A percentile compares a stretch with the other conserved stretches of the same genome.
phyloP scores from a whole-genome alignment of 202 grass and related monocot genomes.

The Elaeis oleifera region DNA sequence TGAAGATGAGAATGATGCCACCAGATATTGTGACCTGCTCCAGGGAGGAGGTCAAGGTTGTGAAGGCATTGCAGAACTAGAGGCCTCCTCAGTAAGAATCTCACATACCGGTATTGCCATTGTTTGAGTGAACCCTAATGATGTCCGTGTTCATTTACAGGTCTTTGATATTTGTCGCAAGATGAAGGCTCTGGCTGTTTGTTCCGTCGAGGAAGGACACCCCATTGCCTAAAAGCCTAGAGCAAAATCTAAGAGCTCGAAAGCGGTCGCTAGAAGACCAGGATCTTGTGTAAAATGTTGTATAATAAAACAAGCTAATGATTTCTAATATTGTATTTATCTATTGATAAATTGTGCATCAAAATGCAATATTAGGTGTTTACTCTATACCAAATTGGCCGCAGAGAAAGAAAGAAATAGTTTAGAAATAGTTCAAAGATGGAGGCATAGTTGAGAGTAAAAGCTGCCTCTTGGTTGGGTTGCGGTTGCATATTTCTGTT shows the following conservation, averaged over 20 bases:
- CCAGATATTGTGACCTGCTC: slow-evolving; percentile 76
- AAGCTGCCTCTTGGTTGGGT: too few relatives aligned
- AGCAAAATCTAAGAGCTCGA: slow-evolving; percentile 62
- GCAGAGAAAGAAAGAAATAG: too few relatives aligned
- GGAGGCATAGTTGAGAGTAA: too few relatives aligned
- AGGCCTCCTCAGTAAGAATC: slow-evolving; percentile 76
- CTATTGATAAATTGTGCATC: background rate
- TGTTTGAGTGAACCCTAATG: background rate
- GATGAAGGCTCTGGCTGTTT: slow-evolving; percentile 84
- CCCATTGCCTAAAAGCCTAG: slow-evolving; percentile 68
- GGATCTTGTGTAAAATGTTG: slow-evolving; percentile 5
- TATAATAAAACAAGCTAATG: too few relatives aligned
- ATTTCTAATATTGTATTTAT: too few relatives aligned
- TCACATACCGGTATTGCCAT: too few relatives aligned
- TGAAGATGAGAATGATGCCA: slow-evolving; percentile 84
- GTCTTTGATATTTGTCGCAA: slow-evolving; percentile 79
- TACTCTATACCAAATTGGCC: too few relatives aligned
- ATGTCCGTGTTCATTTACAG: slow-evolving; percentile 23
- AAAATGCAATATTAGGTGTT: background rate
- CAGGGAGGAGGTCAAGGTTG: slow-evolving; percentile 79
- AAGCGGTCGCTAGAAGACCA: slow-evolving; percentile 88
- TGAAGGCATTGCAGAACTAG: slow-evolving; percentile 85
- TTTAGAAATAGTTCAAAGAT: too few relatives aligned
- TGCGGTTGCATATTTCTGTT: too few relatives aligned
- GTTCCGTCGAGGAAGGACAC: slow-evolving; percentile 61